Evolutionary conservation across 225 moss, liverwort and hornwort species (phyloP).

Genomic region (Climacium dendroides): DNA sequence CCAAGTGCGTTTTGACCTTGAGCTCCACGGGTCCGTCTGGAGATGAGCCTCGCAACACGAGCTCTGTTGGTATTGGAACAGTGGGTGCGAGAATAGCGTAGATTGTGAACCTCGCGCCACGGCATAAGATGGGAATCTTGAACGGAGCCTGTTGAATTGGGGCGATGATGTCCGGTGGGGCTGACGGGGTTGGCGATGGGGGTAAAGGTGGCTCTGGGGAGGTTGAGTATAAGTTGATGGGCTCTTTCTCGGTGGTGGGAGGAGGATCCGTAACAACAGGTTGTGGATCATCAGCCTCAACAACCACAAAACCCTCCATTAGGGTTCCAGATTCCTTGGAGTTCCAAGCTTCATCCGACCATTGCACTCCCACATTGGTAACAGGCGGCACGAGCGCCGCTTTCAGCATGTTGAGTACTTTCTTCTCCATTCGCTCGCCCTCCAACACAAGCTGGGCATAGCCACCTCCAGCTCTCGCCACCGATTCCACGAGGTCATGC

Average conservation of each 20-base stretch:
- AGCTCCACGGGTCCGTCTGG: slow-evolving; percentile 31
- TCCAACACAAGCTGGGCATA: slow-evolving; percentile 36
- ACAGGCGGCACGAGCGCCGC: slow-evolving; percentile 23
- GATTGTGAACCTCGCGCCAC: slow-evolving; percentile 20
- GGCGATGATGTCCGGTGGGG: not conserved
- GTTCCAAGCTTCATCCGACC: not conserved
- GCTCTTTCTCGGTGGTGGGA: not conserved
- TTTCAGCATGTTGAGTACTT: slow-evolving; percentile 51
- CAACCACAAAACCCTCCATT: slow-evolving; percentile 11
- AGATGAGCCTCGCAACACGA: slow-evolving; percentile 17
- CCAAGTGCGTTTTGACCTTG: not conserved
- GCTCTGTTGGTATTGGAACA: not conserved
- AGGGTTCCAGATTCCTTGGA: not conserved
- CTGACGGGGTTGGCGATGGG: not conserved
- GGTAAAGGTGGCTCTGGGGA: not conserved
- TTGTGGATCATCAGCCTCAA: not conserved
- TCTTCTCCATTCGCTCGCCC: slow-evolving; percentile 38
- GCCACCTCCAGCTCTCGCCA: slow-evolving; percentile 39
- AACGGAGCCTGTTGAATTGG: slow-evolving; percentile 39
- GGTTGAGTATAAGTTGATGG: not conserved
- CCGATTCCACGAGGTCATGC: slow-evolving; percentile 32
- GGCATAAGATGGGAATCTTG: slow-evolving; percentile 21
- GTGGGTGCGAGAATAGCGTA: slow-evolving; percentile 17
- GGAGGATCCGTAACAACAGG: not conserved
- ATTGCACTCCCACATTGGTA: slow-evolving; percentile 14